Evolutionary conservation across 2,329 filamentous ascomycete genomes (phyloP).

Genomic region (Aureobasidium sp.): DNA sequence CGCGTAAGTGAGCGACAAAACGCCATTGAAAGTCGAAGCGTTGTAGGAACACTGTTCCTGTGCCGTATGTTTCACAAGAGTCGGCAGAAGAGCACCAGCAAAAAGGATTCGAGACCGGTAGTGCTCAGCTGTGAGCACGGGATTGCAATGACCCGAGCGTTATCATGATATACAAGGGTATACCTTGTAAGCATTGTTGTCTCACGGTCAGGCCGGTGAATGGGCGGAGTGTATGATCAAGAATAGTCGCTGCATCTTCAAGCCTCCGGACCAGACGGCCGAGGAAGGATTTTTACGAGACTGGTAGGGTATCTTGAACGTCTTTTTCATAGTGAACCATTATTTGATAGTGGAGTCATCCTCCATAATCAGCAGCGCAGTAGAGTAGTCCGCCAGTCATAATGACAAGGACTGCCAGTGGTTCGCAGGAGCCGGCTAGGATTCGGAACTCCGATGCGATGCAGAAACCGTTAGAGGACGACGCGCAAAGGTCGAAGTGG

Average conservation of each 20-base stretch:
- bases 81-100: not conserved
- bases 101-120: not conserved
- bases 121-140: not conserved
- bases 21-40: not conserved
- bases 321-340: not conserved
- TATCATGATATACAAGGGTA: too few relatives aligned
- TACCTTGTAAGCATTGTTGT: too few relatives aligned
- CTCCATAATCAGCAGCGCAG: too few relatives aligned
- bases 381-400: not conserved
- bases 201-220: not conserved
- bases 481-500: constrained; percentile 6
- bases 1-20: not conserved
- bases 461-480: not conserved
- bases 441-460: not conserved
- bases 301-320: not conserved
- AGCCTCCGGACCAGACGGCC: too few relatives aligned
- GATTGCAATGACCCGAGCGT: too few relatives aligned
- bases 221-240: not conserved
- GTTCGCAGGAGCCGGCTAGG: not conserved
- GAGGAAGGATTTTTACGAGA: not conserved
- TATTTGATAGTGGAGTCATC: not conserved
- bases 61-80: not conserved
- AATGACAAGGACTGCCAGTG: not conserved
- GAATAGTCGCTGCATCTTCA: not conserved
- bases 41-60: not conserved